Base-by-base conservation (phyloP, 345 rosid species). In the Populus nigra region DNA sequence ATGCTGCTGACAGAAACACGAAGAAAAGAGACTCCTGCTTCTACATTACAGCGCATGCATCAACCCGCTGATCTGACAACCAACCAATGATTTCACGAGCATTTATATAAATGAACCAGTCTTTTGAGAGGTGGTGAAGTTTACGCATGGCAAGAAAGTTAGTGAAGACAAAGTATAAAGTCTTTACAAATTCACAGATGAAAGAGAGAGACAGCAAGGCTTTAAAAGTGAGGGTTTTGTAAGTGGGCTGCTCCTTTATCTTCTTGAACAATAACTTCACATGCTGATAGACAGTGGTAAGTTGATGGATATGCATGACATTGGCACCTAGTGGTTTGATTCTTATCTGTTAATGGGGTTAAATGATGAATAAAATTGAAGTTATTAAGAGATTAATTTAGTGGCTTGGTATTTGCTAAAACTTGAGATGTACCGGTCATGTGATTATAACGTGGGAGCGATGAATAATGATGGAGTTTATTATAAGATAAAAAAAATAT, bases 81-180 rank as follows among this genome's bases (percentile, higher is more conserved):
- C 57, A 74, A 25, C 16, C 47, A 50, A n/a, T 49, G 39, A 17
- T 33, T 55, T 76, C 68, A 69, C 73, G 73, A 59, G 68, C 67
- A 3, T 70, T 61, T 20, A 61, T 61, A 69, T 20, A 43, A 59
- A 27, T 16, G 35, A 23, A 9, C 27, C n/a, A 50, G 23, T 35
- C 36, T 11, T 36, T 17, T 29, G 41, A 38, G 16, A 25, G 77
- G 63, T 16, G 8, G 50, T 5, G 72, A 55, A 50, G 23, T 23
- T 31, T 23, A 36, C 27, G 65, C 1, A 38, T 36, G 73, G 50
- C 38, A 22, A 43, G 63, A 73, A 35, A 29, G 1, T 25, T 18
- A 71, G 25, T 3, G n/a, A 41, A 1, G 39, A 73, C 23, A 12
- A 53, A 53, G 25, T 59, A 41, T 59, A n/a, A n/a, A 73, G 41